Evolutionary conservation across 73 alveolate species (phyloP).

Genomic region (Symbiodinium pilosum): DNA sequence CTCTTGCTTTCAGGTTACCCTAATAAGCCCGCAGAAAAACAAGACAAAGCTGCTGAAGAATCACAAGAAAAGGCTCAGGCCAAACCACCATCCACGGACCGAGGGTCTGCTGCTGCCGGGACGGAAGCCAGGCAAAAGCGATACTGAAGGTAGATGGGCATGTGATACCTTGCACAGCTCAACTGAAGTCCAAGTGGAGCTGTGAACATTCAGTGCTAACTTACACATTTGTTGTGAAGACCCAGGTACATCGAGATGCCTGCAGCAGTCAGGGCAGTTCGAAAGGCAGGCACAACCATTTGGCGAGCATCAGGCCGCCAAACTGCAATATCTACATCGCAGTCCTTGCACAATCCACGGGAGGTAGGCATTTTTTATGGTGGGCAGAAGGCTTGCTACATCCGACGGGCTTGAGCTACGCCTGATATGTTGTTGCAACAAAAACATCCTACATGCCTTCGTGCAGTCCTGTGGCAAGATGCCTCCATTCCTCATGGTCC

Average conservation of each 20-base stretch:
- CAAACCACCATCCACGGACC: slow-evolving; percentile 55
- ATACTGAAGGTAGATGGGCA: slow-evolving; percentile 83
- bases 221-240: too few relatives aligned
- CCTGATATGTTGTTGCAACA: too few relatives aligned
- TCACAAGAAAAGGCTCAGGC: too few relatives aligned
- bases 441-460: too few relatives aligned
- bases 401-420: too few relatives aligned
- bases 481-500: slow-evolving; percentile 54
- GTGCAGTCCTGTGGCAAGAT: slow-evolving; percentile 40
- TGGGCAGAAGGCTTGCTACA: neutral
- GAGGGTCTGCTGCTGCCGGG: slow-evolving; percentile 56
- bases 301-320: slow-evolving; percentile 64
- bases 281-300: neutral
- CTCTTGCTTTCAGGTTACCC: too few relatives aligned
- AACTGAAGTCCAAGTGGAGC: too few relatives aligned
- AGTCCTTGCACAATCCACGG: neutral
- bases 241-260: slow-evolving; percentile 35
- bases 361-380: neutral
- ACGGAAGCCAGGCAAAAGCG: slow-evolving; percentile 48
- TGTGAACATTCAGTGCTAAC: too few relatives aligned
- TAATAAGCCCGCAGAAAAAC: too few relatives aligned
- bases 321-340: slow-evolving; percentile 70
- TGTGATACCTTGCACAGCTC: too few relatives aligned
- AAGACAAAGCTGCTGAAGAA: too few relatives aligned
- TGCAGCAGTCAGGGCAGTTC: slow-evolving; percentile 52